phyloP scores from a whole-genome alignment of 345 rosid species.

The Schrenkiella parvula region DNA sequence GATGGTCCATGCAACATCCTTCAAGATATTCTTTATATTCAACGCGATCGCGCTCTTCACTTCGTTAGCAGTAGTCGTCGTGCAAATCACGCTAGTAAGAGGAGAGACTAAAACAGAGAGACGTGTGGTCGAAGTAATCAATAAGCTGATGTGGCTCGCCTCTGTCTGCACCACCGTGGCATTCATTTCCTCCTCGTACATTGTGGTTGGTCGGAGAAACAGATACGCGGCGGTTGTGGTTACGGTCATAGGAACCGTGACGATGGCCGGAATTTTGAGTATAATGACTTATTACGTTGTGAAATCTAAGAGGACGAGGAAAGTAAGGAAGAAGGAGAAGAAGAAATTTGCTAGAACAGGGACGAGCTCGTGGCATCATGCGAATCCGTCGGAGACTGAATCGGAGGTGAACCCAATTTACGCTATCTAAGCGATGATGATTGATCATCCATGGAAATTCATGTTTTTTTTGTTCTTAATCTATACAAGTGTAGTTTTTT shows the following conservation, averaged over 20 bases:
- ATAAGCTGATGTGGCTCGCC: slow-evolving; percentile 95
- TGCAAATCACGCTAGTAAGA: slow-evolving; percentile 84
- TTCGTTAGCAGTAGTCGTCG: slow-evolving; percentile 86
- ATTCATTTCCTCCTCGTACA: slow-evolving; percentile 72
- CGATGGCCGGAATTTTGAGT: slow-evolving; percentile 66
- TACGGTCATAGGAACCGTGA: slow-evolving; percentile 64
- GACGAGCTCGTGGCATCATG: slow-evolving; percentile 30
- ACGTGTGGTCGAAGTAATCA: slow-evolving; percentile 75
- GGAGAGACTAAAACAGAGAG: slow-evolving; percentile 79
- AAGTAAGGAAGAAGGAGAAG: slow-evolving; percentile 60
- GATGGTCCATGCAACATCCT: slow-evolving; percentile 40
- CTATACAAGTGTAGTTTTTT: slow-evolving; percentile 2
- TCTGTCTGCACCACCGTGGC: slow-evolving; percentile 83
- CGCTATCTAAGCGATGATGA: slow-evolving; percentile 49
- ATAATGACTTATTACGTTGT: slow-evolving; percentile 80
- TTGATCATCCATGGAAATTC: not conserved
- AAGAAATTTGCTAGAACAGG: slow-evolving; percentile 47
- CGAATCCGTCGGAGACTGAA: slow-evolving; percentile 47
- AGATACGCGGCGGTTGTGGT: slow-evolving; percentile 77
- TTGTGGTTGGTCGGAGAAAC: slow-evolving; percentile 67
- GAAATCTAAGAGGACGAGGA: slow-evolving; percentile 51
- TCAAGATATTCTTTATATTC: slow-evolving; percentile 69
- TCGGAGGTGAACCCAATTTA: slow-evolving; percentile 69
- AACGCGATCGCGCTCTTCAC: slow-evolving; percentile 80
- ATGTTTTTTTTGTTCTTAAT: not conserved